Conservation (phyloP, 805 yeast genomes). For the Tetrapisispora nanseiensis region DNA sequence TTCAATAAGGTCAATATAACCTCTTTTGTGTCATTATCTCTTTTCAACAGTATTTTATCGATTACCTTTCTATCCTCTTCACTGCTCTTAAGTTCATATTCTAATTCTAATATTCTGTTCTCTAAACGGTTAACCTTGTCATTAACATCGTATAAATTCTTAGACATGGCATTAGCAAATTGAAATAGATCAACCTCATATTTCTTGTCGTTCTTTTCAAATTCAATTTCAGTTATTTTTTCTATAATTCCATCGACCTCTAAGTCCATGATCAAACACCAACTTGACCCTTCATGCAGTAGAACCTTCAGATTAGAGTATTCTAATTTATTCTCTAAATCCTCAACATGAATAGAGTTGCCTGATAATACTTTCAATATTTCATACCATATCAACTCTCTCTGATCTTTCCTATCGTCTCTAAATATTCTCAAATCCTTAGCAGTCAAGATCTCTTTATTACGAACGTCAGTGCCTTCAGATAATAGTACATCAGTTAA, state of each 20-base stretch:
- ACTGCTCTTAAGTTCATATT: slow-evolving; percentile 2
- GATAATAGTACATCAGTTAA: slow-evolving; percentile 13
- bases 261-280: slow-evolving; percentile 17
- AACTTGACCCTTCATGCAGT: slow-evolving; percentile 6
- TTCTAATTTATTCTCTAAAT: slow-evolving; percentile 4
- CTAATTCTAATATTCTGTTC: not conserved
- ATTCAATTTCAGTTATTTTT: slow-evolving; percentile 15
- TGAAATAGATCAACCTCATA: slow-evolving; percentile 22
- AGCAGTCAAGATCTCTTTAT: not conserved
- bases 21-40: slow-evolving; percentile 17
- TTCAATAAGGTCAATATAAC: slow-evolving; percentile 18
- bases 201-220: slow-evolving; percentile 6
- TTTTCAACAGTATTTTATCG: slow-evolving; percentile 11
- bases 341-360: slow-evolving; percentile 6
- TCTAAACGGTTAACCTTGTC: slow-evolving; percentile 3
- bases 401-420: not conserved
- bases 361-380: slow-evolving; percentile 15
- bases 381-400: slow-evolving; percentile 18
- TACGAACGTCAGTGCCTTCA: slow-evolving; percentile 20
- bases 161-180: slow-evolving; percentile 13
- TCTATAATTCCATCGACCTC: slow-evolving; percentile 12
- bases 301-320: slow-evolving; percentile 14
- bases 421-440: slow-evolving; percentile 9
- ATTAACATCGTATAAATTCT: slow-evolving; percentile 9
- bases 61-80: slow-evolving; percentile 7